Conservation (phyloP, 2,329 filamentous ascomycete species). For the Leptodontidium sp. region DNA sequence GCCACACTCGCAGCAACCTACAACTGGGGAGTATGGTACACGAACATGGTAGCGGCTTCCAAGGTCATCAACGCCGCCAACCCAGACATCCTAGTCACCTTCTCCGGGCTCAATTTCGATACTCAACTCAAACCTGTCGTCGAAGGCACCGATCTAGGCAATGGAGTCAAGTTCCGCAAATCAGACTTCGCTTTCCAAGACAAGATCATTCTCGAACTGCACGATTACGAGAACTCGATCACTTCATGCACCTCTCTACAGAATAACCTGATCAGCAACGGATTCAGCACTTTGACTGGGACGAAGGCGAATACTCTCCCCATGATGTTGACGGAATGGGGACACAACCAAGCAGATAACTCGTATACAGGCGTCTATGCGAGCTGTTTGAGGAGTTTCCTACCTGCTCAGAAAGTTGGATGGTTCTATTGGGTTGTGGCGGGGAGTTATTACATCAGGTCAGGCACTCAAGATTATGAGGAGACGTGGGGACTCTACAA, state of each 20-base stretch:
- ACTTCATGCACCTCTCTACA: slow-evolving; percentile 37
- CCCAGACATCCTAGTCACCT: slow-evolving; percentile 54
- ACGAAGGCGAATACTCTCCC: slow-evolving; percentile 49
- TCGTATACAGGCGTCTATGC: slow-evolving; percentile 58
- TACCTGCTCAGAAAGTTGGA: slow-evolving; percentile 50
- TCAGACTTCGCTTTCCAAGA: slow-evolving; percentile 50
- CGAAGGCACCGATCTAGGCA: slow-evolving; percentile 31
- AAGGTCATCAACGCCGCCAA: slow-evolving; percentile 53
- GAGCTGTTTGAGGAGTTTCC: slow-evolving; percentile 55
- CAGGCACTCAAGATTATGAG: slow-evolving; percentile 61
- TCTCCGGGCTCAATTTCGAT: slow-evolving; percentile 58
- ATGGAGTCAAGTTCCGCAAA: slow-evolving; percentile 46
- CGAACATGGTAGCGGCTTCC: slow-evolving; percentile 52
- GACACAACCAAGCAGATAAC: slow-evolving; percentile 56
- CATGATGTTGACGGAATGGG: slow-evolving; percentile 53
- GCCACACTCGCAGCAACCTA: slow-evolving; percentile 44
- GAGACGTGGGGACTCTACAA: slow-evolving; percentile 62
- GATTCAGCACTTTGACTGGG: slow-evolving; percentile 34
- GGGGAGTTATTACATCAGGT: slow-evolving; percentile 65
- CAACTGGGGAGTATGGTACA: slow-evolving; percentile 56
- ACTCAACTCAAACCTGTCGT: slow-evolving; percentile 37
- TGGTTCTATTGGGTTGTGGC: slow-evolving; percentile 69
- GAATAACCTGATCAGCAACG: slow-evolving; percentile 21
- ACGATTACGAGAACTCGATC: slow-evolving; percentile 57
- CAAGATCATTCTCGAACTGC: slow-evolving; percentile 57